Evolutionary conservation across 2,329 filamentous ascomycete species (phyloP).

Genomic region (Colletotrichum lentis): DNA sequence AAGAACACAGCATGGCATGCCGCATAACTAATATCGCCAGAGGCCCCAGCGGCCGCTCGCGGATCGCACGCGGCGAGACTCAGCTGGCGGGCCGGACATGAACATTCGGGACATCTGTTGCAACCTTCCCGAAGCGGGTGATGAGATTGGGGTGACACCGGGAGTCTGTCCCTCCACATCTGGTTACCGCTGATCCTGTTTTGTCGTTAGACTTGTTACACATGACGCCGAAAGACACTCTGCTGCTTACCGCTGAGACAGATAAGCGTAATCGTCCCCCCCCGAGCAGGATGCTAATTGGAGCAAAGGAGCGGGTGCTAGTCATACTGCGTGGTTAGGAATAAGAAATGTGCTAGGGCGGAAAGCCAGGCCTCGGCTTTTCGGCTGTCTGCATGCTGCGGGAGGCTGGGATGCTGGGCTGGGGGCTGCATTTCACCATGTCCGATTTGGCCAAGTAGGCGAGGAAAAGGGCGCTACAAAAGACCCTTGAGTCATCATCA

Average conservation of each 20-base stretch:
- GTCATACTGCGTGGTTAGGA: conserved; percentile 16
- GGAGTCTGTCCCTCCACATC: not conserved
- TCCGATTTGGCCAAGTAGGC: not conserved
- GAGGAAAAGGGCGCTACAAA: not conserved
- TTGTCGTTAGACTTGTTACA: conserved; percentile 22
- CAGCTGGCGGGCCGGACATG: conserved; percentile 3
- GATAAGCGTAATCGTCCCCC: conserved; percentile 4
- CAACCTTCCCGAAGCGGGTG: conserved; percentile 28
- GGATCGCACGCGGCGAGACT: not conserved
- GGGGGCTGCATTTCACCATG: not conserved
- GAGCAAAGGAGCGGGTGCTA: not conserved
- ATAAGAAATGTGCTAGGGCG: conserved; percentile 13
- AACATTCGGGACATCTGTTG: conserved; percentile 5
- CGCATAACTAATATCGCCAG: no score
- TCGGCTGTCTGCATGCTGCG: not conserved
- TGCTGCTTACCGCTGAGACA: conserved; percentile 16
- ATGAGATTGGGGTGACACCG: conserved; percentile 19
- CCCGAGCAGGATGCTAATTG: not conserved
- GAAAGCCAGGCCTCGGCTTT: not conserved
- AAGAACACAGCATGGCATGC: conserved; percentile 24
- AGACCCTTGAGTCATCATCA: not conserved
- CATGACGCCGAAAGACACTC: not conserved
- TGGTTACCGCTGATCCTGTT: conserved; percentile 9
- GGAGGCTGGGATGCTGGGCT: no score
- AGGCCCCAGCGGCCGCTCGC: conserved; percentile 1